Percentiles rank a stretch among this genome's conserved stretches.
Conservation (phyloP, 805 yeast genomes). For the Metschnikowia noctiluminum region DNA sequence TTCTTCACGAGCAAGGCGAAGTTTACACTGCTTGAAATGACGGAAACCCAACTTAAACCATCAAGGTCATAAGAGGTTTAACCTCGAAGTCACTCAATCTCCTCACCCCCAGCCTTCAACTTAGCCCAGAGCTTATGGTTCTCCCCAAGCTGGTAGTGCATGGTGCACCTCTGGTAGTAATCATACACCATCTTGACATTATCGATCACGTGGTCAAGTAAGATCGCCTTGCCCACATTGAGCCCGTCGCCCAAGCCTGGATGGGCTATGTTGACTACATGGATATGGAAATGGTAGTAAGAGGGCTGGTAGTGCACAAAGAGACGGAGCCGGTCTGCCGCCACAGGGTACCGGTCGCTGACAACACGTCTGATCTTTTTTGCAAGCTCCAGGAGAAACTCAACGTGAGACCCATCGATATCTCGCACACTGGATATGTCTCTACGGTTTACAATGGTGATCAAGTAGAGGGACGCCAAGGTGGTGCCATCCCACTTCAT, state of each 20-base stretch:
- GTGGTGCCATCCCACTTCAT: conserved; percentile 92
- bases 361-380: conserved; percentile 47
- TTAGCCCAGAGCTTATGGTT: conserved; percentile 68
- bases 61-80: too few relatives aligned
- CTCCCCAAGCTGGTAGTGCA: conserved; percentile 71
- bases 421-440: conserved; percentile 78
- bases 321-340: conserved; percentile 58
- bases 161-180: conserved; percentile 55
- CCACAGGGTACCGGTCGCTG: conserved; percentile 36
- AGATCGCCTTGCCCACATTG: conserved; percentile 73
- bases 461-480: conserved; percentile 68
- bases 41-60: too few relatives aligned
- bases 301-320: conserved; percentile 95
- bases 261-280: conserved; percentile 72
- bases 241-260: conserved; percentile 68
- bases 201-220: conserved; percentile 79
- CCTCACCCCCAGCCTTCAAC: not conserved
- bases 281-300: conserved; percentile 93
- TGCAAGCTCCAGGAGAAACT: conserved; percentile 51
- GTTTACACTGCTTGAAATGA: too few relatives aligned
- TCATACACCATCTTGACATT: conserved; percentile 54
- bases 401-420: conserved; percentile 53
- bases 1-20: too few relatives aligned
- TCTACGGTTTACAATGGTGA: conserved; percentile 66
- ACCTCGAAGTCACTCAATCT: not conserved